Percentiles rank a stretch among this genome's conserved stretches.
Evolutionary conservation across 2,329 filamentous ascomycete species (phyloP).

Genomic region (Gyromitra esculenta): DNA sequence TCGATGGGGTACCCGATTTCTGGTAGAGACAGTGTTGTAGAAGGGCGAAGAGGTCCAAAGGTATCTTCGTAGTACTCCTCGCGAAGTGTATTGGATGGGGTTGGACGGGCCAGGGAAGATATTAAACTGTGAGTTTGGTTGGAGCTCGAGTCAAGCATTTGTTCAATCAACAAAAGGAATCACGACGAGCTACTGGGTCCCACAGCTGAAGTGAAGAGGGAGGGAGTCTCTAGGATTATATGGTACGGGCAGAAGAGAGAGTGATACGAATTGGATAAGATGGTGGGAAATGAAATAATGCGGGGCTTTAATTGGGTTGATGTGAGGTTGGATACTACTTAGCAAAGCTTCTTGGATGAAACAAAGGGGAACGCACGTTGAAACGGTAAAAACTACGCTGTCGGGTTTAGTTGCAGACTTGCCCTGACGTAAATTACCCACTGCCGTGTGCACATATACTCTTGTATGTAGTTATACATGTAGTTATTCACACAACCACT

Average conservation of each 20-base stretch:
- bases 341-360: too few relatives aligned
- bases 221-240: not conserved
- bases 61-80: constrained; percentile 14
- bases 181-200: constrained; percentile 14
- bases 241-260: not conserved
- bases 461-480: too few relatives aligned
- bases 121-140: not conserved
- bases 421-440: too few relatives aligned
- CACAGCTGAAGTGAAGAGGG: not conserved
- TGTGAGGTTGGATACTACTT: not conserved
- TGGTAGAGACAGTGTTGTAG: constrained; percentile 29
- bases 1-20: constrained; percentile 17
- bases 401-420: too few relatives aligned
- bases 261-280: not conserved
- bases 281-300: not conserved
- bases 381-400: too few relatives aligned
- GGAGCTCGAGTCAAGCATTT: constrained; percentile 32
- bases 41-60: constrained; percentile 15
- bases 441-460: too few relatives aligned
- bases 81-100: not conserved
- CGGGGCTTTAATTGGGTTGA: not conserved
- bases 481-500: too few relatives aligned
- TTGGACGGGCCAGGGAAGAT: not conserved
- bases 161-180: constrained; percentile 7
- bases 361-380: too few relatives aligned